Evolutionary conservation across 1,284 basidiomycete genomes (phyloP), one percentile per base, ranked within the genome.

Genomic region (Boletus semigastroideus): DNA sequence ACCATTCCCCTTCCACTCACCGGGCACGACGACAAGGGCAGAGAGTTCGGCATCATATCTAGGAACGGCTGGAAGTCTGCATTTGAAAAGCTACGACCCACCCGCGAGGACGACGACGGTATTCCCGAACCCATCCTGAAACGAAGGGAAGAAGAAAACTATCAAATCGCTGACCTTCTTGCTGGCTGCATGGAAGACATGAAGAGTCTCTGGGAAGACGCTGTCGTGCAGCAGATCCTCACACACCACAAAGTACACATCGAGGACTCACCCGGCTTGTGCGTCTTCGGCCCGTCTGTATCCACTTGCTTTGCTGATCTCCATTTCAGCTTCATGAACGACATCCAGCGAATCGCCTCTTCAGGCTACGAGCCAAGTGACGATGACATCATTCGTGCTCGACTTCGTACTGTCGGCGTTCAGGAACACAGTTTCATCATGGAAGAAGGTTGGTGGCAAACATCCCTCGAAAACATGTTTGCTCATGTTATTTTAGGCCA

Each of bases 231-330:
- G 46, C 78, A 83, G 54, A 72, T 85, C 62, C 64, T 90, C 45
- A 62, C 59, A 38, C 66, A 78, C 42, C 73, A 77, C 37, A 81
- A 77, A 54, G 64, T 78, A 16, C 71, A 77, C 56, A 64, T 87
- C 36, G 83, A 86, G 59, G 86, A 88, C 57, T 72, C 77, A 8
- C 78, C 86, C 28, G 85, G 84, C 30, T 89, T 87, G 87, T 89
- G 63, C 71, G 86, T 76, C 12, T 48, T 30, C 5, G 8, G 9
- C 17, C 19, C 51, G 46, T 41, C 3, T 14, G 4, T 14, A 28
- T 38, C n/a, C 42, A 25, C 48, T 56, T 22, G 34, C 37, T 17
- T 50, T 19, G 37, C 53, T 51, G 25, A 50, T 48, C 14, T 36
- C 4, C 3, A 3, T 22, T 30, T 17, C 36, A 79, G 77, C 56